Percentiles rank a stretch among this genome's conserved stretches.
Evolutionary conservation across 176 grass and related monocot species (phyloP).

Genomic region (Ananas comosus): DNA sequence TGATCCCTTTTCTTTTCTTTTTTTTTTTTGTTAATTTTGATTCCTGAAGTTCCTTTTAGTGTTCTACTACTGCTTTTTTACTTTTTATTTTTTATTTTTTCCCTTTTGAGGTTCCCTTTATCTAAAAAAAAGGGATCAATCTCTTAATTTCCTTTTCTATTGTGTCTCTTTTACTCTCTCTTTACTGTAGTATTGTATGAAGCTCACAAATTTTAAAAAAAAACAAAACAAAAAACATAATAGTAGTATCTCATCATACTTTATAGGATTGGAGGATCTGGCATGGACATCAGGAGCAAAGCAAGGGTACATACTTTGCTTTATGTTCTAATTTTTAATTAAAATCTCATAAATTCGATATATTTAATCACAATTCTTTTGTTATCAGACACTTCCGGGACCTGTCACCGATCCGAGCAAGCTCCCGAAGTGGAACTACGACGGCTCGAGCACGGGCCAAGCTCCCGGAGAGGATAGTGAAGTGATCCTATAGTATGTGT

Average conservation of each 20-base stretch:
- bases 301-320: constrained; percentile 37
- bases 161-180: neutral
- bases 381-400: constrained; percentile 51
- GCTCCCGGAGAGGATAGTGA: constrained; percentile 73
- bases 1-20: too few relatives aligned
- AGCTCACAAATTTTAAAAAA: neutral
- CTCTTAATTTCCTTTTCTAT: neutral
- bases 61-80: too few relatives aligned
- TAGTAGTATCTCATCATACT: neutral
- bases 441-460: constrained; percentile 93
- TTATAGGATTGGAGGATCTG: constrained; percentile 71
- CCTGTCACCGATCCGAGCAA: constrained; percentile 60
- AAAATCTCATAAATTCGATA: constrained; percentile 5
- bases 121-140: too few relatives aligned
- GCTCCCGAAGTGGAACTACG: constrained; percentile 97
- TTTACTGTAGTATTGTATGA: neutral
- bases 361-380: constrained; percentile 11
- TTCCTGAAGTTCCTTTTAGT: too few relatives aligned
- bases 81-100: neutral
- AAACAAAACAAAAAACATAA: constrained; percentile 1
- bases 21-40: neutral
- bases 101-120: too few relatives aligned
- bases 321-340: neutral
- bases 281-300: constrained; percentile 93
- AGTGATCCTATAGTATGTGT: constrained; percentile 64